Evolutionary conservation across 495 filamentous ascomycete species (phyloP).

Genomic region (Terfezia boudieri): DNA sequence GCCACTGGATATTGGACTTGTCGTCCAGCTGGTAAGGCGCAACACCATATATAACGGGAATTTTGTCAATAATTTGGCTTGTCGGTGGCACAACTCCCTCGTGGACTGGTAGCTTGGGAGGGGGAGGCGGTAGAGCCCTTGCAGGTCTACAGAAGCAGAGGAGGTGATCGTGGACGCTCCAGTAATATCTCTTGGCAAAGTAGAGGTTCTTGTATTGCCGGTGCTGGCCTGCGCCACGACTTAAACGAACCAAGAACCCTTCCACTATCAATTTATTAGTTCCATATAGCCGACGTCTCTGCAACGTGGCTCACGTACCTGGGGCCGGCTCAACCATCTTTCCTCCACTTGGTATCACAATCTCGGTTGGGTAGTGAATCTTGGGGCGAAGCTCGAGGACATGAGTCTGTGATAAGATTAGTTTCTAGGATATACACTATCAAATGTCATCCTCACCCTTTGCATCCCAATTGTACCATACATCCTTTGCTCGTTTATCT

Average conservation of each 20-base stretch:
- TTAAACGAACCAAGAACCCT: slow-evolving; percentile 49
- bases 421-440: background rate
- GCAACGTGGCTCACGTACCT: background rate
- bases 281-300: too few relatives aligned
- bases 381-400: slow-evolving; percentile 54
- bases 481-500: slow-evolving; percentile 44
- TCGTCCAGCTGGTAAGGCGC: slow-evolving; percentile 37
- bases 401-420: slow-evolving; percentile 26
- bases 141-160: slow-evolving; percentile 44
- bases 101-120: slow-evolving; percentile 29
- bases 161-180: slow-evolving; percentile 44
- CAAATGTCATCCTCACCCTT: slow-evolving; percentile 14
- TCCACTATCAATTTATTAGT: slow-evolving; percentile 24
- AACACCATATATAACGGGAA: slow-evolving; percentile 40
- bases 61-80: slow-evolving; percentile 33
- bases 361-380: slow-evolving; percentile 40
- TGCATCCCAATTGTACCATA: slow-evolving; percentile 54
- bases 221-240: slow-evolving; percentile 38
- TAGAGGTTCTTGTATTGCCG: slow-evolving; percentile 36
- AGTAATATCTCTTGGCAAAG: slow-evolving; percentile 50
- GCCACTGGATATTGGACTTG: slow-evolving; percentile 33
- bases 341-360: slow-evolving; percentile 19
- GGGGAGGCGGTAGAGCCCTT: slow-evolving; percentile 41
- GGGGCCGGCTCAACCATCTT: slow-evolving; percentile 38
- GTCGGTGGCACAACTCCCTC: slow-evolving; percentile 31